Percentiles rank a stretch among this genome's conserved stretches.
These are phyloP conservation scores for Oryza meyeriana DNA, from an alignment of 176 grass and related monocot genomes.

Conservation along the genomic window DNA sequence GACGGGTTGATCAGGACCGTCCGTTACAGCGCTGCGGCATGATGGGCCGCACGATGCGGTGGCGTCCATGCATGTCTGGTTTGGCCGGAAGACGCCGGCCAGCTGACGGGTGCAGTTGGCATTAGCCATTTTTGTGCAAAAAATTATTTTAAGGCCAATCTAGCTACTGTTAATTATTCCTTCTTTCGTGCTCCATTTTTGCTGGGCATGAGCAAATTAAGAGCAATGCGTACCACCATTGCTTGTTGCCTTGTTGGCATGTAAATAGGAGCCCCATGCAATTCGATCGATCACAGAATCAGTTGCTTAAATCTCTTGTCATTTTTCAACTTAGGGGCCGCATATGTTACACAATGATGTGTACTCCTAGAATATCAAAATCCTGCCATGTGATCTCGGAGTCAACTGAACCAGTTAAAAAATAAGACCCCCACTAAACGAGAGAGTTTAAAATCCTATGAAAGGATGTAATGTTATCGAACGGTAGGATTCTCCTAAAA, in stretches of 20 bases:
- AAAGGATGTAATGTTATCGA: too few species aligned
- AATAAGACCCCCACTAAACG: too few species aligned
- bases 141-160: not conserved
- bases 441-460: too few species aligned
- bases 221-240: not conserved
- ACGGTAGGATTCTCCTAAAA: too few species aligned
- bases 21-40: not conserved
- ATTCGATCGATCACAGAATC: not conserved
- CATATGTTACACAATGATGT: not conserved
- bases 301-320: not conserved
- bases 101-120: not conserved
- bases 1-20: constrained; percentile 15
- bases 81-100: too few species aligned
- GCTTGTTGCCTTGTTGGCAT: not conserved
- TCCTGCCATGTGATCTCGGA: too few species aligned
- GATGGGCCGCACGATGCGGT: not conserved
- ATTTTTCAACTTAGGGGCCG: not conserved
- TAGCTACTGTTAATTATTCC: not conserved
- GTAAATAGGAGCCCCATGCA: not conserved
- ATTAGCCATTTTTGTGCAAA: not conserved
- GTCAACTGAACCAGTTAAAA: too few species aligned
- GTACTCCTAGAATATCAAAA: too few species aligned
- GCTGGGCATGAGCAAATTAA: not conserved
- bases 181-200: not conserved
- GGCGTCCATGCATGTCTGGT: too few species aligned